Evolutionary conservation across 2,329 filamentous ascomycete genomes (phyloP).

Genomic region (Talaromyces verruculosus): DNA sequence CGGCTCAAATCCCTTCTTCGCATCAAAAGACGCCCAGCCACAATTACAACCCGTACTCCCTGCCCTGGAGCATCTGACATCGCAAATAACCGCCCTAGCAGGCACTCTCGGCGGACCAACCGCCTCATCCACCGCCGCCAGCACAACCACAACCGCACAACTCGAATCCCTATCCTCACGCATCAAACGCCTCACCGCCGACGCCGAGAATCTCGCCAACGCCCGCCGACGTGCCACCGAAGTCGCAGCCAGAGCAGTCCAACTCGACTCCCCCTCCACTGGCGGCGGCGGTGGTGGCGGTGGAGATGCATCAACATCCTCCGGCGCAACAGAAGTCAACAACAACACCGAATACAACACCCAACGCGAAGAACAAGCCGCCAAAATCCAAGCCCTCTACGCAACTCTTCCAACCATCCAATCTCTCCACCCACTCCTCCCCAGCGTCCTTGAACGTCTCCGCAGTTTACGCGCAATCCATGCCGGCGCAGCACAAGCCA

Average conservation of each 20-base stretch:
- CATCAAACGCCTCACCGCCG: conserved; percentile 46
- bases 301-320: conserved; percentile 30
- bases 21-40: conserved; percentile 52
- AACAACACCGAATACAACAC: conserved; percentile 46
- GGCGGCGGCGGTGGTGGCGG: conserved; percentile 20
- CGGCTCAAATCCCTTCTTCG: conserved; percentile 58
- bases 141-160: conserved; percentile 39
- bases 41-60: conserved; percentile 69
- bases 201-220: conserved; percentile 46
- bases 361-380: conserved; percentile 63
- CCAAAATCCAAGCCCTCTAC: conserved; percentile 90
- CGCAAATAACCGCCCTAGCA: conserved; percentile 73
- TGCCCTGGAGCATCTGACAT: conserved; percentile 75
- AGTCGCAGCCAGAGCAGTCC: conserved; percentile 37
- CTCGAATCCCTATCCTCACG: conserved; percentile 46
- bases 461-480: conserved; percentile 82
- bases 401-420: conserved; percentile 86
- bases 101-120: conserved; percentile 39
- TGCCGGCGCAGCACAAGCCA: conserved; percentile 78
- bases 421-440: conserved; percentile 77
- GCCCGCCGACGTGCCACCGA: conserved; percentile 46
- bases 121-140: conserved; percentile 1
- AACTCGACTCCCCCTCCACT: conserved; percentile 28
- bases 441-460: conserved; percentile 79
- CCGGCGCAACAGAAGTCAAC: conserved; percentile 56